These are phyloP conservation scores for Silene conica DNA, from an alignment of 148 eudicot species.

Conservation along the genomic window DNA sequence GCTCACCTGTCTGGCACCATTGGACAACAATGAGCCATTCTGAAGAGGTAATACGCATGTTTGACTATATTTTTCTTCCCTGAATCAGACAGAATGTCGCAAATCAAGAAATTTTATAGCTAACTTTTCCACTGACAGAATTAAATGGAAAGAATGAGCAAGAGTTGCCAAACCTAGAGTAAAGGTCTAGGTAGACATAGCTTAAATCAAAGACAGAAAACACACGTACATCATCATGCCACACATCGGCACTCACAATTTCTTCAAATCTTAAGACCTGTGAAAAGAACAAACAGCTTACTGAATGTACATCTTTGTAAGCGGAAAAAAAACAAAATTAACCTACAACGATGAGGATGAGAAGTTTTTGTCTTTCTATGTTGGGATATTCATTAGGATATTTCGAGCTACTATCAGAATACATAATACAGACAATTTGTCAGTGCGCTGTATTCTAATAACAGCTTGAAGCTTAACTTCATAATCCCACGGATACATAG, in stretches of 20 bases:
- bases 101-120: slow-evolving; percentile 10
- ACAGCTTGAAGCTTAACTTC: neutral
- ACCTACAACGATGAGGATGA: neutral
- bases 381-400: no score
- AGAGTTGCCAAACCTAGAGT: slow-evolving; percentile 51
- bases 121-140: neutral
- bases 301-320: slow-evolving; percentile 7
- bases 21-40: slow-evolving; percentile 48
- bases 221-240: no score
- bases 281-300: slow-evolving; percentile 21
- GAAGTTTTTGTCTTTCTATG: neutral
- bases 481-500: no score
- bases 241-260: no score
- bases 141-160: slow-evolving; percentile 11
- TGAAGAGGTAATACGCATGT: slow-evolving; percentile 90
- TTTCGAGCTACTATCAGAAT: no score
- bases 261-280: slow-evolving; percentile 83
- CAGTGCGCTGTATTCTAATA: neutral
- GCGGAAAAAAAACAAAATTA: neutral
- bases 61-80: no score
- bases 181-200: slow-evolving; percentile 76
- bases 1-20: slow-evolving; percentile 64
- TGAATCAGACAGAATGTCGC: slow-evolving; percentile 24
- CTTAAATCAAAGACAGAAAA: slow-evolving; percentile 77
- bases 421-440: neutral